These are phyloP conservation scores for Candida hispaniensis DNA, from an alignment of 805 yeast genomes.

Conservation along the genomic window DNA sequence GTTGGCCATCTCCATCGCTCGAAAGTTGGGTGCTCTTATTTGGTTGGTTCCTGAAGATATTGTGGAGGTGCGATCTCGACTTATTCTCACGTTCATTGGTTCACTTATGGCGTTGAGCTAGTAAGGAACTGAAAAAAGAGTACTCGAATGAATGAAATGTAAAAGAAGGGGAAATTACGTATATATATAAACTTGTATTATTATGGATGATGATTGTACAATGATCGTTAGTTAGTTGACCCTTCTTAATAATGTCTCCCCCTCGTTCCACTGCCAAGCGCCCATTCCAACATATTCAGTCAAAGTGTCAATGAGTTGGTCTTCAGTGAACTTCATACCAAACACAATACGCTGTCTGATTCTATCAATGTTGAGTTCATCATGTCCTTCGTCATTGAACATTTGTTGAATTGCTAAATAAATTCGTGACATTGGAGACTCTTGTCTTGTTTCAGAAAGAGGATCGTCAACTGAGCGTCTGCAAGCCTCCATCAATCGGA, in stretches of 20 bases:
- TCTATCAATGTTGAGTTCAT: constrained; percentile 31
- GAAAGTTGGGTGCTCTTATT: constrained; percentile 94
- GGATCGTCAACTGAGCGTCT: constrained; percentile 60
- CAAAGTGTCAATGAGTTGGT: constrained; percentile 66
- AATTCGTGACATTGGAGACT: constrained; percentile 55
- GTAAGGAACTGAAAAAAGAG: too few species aligned
- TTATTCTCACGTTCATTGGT: constrained; percentile 89
- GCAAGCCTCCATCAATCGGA: constrained; percentile 77
- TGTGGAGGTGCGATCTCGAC: constrained; percentile 87
- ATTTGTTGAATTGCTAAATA: constrained; percentile 57
- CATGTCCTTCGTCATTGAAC: constrained; percentile 24
- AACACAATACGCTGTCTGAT: constrained; percentile 44
- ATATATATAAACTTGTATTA: too few species aligned
- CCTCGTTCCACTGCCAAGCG: constrained; percentile 75
- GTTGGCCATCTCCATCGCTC: constrained; percentile 94
- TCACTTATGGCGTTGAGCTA: too few species aligned
- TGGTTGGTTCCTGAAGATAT: constrained; percentile 99
- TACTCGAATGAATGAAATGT: too few species aligned
- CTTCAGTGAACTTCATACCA: constrained; percentile 74
- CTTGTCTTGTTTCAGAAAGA: constrained; percentile 47
- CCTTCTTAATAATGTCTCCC: too few species aligned
- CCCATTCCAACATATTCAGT: constrained; percentile 59
- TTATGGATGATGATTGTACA: too few species aligned
- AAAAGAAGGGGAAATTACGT: too few species aligned
- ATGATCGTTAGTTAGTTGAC: too few species aligned